Evolutionary conservation across 2,329 filamentous ascomycete species (phyloP), one percentile per base, ranked within the genome.

Genomic region (Beauveria medogensis): DNA sequence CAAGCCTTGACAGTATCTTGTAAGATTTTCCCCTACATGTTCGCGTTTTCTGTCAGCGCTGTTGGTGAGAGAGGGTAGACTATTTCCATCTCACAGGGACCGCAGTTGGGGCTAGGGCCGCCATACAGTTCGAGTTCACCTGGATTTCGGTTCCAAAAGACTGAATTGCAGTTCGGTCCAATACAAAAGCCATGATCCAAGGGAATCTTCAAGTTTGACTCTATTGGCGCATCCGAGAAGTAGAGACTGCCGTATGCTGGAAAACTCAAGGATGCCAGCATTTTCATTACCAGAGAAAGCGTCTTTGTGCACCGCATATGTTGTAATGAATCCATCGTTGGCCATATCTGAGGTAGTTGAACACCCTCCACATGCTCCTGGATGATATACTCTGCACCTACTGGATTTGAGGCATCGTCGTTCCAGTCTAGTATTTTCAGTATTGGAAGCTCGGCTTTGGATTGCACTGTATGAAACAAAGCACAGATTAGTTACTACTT

Each of bases 331-430:
- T 55, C 18, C 52, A 43, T 26, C 20, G 14, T 3, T 6, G 52
- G 34, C 52, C 52, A 55, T 5, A 55, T 22, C 9, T 55, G 4
- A 9, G 14, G 37, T 14, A 55, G 52, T 5, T 55, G 52, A 2
- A 43, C 52, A 22, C 52, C 52, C 18, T n/a, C 4, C 18, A 9
- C 52, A 43, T 55, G 52, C 37, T 55, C 52, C 18, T 55, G 52
- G 34, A 55, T 55, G 34, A 55, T 55, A 28, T 55, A 55, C 24
- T 55, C 52, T 43, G 52, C 52, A 22, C 40, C 52, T 7, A 55
- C 52, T 20, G 52, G 52, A 20, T 55, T 55, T 43, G 37, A 43
- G 10, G 37, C 34, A 20, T 55, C 37, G 37, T 55, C 52, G 24
- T 55, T 55, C 52, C 52, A 55, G 22, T 28, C 52, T 5, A 55